phyloP scores from a whole-genome alignment of 2,329 filamentous ascomycete genomes.

The Chrysosporium queenslandicum region DNA sequence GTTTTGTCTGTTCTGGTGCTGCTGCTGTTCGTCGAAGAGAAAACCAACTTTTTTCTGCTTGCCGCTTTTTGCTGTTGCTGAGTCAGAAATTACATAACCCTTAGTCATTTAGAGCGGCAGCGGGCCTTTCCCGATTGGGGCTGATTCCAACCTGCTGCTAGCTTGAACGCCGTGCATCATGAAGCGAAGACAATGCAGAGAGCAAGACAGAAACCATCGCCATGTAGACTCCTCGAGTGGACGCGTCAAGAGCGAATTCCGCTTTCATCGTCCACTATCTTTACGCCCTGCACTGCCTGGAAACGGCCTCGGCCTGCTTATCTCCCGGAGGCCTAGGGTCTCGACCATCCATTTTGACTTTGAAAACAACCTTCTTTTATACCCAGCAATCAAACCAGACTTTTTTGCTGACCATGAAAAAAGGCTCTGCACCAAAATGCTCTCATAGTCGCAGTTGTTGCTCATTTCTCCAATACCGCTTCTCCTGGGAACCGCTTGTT shows the following conservation, averaged over 20 bases:
- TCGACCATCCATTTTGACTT: constrained; percentile 4
- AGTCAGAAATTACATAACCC: background rate
- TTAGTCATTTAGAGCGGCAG: background rate
- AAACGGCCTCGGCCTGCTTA: background rate
- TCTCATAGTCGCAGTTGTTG: background rate
- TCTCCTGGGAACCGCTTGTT: background rate
- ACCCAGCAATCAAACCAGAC: background rate
- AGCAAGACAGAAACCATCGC: no score
- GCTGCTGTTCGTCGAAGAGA: background rate
- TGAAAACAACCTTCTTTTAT: constrained; percentile 1
- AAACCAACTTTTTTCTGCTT: constrained; percentile 1
- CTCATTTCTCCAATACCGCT: background rate
- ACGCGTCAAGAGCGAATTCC: no score
- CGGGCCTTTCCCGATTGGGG: background rate
- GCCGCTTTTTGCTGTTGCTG: constrained; percentile 1
- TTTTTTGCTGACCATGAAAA: background rate
- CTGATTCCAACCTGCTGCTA: background rate
- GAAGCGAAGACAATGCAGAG: no score
- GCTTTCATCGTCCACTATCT: no score
- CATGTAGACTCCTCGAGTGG: no score
- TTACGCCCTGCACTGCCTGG: no score
- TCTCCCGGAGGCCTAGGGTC: background rate
- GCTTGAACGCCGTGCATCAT: background rate
- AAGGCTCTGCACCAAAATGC: background rate
- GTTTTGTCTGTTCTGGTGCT: background rate